Percentiles rank a stretch among this genome's conserved stretches.
Conservation (phyloP, 768 basidiomycete species). For the Candolleomyces eurysporus region DNA sequence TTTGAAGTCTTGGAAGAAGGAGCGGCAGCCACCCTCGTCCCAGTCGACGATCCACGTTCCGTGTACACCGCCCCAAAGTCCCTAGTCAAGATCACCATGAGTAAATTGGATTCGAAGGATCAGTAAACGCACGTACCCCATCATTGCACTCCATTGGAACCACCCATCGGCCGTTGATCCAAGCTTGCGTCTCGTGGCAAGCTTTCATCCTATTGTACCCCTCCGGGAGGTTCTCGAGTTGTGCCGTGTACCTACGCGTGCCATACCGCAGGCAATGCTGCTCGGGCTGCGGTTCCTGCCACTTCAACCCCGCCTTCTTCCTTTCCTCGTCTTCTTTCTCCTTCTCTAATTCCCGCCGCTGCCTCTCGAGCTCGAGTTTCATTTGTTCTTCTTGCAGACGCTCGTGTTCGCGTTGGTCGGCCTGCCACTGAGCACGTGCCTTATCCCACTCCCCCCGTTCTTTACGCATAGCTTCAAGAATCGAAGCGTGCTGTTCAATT, state of each 20-base stretch:
- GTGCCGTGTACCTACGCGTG: not conserved
- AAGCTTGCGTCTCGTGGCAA: not conserved
- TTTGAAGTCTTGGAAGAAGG: not conserved
- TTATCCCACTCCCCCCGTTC: not conserved
- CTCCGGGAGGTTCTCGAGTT: conserved; percentile 1
- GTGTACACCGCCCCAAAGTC: not conserved
- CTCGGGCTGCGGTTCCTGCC: not conserved
- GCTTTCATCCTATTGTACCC: not conserved
- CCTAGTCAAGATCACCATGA: not conserved
- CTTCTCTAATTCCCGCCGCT: not conserved
- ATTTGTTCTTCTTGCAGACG: not conserved
- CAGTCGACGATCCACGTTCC: not conserved
- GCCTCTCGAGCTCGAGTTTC: not conserved
- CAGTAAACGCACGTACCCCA: not conserved
- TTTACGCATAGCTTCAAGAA: not conserved
- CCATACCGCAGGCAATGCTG: not conserved
- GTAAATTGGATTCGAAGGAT: not conserved
- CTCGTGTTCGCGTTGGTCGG: not conserved
- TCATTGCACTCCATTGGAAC: not conserved
- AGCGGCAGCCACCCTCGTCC: not conserved
- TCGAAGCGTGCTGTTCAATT: not conserved
- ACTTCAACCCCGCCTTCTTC: not conserved
- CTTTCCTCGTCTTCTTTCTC: not conserved
- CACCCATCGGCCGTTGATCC: conserved; percentile 1
- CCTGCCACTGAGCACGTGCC: not conserved